Conservation (phyloP, 2,329 filamentous ascomycete species). For the Neocucurbitaria cava region DNA sequence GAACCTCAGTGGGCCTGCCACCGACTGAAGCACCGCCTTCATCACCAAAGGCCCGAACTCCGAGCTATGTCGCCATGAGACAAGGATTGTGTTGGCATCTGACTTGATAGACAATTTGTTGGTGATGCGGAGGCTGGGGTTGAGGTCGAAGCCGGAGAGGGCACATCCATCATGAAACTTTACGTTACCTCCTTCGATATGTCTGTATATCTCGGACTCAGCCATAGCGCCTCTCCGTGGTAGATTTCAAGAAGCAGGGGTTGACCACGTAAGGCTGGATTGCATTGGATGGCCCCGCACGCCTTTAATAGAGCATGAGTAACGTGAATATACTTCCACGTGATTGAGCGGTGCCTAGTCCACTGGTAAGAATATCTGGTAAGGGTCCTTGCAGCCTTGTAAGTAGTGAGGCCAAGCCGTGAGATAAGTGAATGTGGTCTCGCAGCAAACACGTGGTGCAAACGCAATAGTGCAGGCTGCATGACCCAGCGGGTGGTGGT, state of each 20-base stretch:
- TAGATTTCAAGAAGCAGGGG: background rate
- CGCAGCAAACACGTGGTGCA: background rate
- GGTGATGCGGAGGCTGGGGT: constrained; percentile 3
- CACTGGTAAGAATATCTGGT: background rate
- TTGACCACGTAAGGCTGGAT: background rate
- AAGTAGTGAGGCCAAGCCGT: background rate
- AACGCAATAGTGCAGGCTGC: background rate
- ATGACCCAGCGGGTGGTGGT: background rate
- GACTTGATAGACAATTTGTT: constrained; percentile 9
- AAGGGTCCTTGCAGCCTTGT: background rate
- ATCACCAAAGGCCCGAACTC: background rate
- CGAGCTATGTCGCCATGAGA: constrained; percentile 5
- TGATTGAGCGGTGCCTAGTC: background rate
- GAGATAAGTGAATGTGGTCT: background rate
- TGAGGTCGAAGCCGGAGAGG: constrained; percentile 3
- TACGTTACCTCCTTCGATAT: constrained; percentile 8
- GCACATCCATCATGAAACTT: constrained; percentile 6
- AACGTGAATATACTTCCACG: background rate
- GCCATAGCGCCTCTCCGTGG: background rate
- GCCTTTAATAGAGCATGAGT: background rate
- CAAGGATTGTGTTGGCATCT: constrained; percentile 12
- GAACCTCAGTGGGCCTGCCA: constrained; percentile 5
- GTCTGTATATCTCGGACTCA: background rate
- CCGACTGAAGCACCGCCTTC: background rate
- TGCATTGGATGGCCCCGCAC: background rate